Base-by-base conservation (phyloP, 2,329 filamentous ascomycete genomes). In the Alternaria burnsii region DNA sequence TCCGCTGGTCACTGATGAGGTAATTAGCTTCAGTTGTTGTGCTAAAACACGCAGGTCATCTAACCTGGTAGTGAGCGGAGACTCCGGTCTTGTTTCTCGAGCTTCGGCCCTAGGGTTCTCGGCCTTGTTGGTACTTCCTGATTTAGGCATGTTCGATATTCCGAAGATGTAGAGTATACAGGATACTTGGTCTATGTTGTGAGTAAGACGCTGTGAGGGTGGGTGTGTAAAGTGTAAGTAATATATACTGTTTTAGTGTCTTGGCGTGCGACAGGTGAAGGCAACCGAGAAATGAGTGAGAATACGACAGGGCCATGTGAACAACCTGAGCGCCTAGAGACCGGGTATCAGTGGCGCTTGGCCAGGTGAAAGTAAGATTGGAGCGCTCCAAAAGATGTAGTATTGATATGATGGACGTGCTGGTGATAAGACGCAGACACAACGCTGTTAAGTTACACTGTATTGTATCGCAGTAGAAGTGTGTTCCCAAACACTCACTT, bases 181-280 rank as follows among this genome's bases (percentile, higher is more conserved):
- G 1, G n/a, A 1, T 12, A 1, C 0, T 32, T 3, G 43, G 3
- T 20, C 12, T 32, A 7, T 2, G 26, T 20, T 11, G 2, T 5
- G 1, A 7, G 28, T 32, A 20, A 9, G 1, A 1, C 10, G 7
- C 20, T 1, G 26, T 4, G 7, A 10, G 44, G 4, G n/a, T 7
- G 10, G 8, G 8, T n/a, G 18, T 10, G n/a, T 2, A 5, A 10
- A 32, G n/a, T 0, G 12, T 3, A 18, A 32, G n/a, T 9, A 1
- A 32, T 18, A 30, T 20, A 12, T 20, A 12, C 28, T 32, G 16
- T n/a, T n/a, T 47, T 9, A 32, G 26, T 32, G 5, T 26, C 26
- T 32, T 5, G 20, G n/a, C 30, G 43, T n/a, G 26, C 43, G 16
- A 32, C 26, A 32, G 4, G 43, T 30, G 26, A 46, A 3, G 26